Evolutionary conservation across 1,139 yeast species (phyloP).

Genomic region (Blastobotrys capitulatus): DNA sequence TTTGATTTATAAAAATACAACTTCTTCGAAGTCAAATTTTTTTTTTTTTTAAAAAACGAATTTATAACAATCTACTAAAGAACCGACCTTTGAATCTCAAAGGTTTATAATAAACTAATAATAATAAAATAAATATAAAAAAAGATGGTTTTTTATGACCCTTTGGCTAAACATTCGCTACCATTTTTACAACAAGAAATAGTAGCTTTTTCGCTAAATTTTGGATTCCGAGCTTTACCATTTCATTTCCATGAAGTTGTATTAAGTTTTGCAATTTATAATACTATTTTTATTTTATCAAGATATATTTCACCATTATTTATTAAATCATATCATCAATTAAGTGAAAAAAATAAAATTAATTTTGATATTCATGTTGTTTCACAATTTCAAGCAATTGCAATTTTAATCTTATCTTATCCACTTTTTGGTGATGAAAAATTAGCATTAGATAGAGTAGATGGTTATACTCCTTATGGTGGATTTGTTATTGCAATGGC

Average conservation of each 20-base stretch:
- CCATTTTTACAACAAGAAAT: constrained; percentile 15
- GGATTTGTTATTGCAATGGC: constrained; percentile 69
- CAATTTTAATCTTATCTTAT: constrained; percentile 49
- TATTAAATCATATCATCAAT: constrained; percentile 46
- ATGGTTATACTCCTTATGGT: constrained; percentile 67
- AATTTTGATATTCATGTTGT: constrained; percentile 89
- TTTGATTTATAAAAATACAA: too few relatives aligned
- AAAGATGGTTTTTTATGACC: constrained; percentile 16
- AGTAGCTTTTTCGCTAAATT: constrained; percentile 11
- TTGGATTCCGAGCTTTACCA: constrained; percentile 31
- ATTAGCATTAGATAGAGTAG: constrained; percentile 46
- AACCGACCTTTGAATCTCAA: too few relatives aligned
- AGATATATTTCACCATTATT: constrained; percentile 42
- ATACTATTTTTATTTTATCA: constrained; percentile 40
- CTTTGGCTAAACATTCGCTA: constrained; percentile 14
- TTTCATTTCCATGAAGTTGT: constrained; percentile 50
- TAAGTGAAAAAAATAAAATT: constrained; percentile 45
- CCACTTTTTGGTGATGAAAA: constrained; percentile 59
- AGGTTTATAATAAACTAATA: too few relatives aligned
- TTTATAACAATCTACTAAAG: too few relatives aligned
- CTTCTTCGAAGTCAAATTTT: too few relatives aligned
- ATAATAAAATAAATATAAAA: too few relatives aligned
- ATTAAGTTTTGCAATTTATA: constrained; percentile 43
- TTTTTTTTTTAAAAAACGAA: too few relatives aligned
- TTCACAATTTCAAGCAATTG: constrained; percentile 72